Base-by-base conservation (phyloP, 768 basidiomycete genomes). In the Boletus subparvulus region DNA sequence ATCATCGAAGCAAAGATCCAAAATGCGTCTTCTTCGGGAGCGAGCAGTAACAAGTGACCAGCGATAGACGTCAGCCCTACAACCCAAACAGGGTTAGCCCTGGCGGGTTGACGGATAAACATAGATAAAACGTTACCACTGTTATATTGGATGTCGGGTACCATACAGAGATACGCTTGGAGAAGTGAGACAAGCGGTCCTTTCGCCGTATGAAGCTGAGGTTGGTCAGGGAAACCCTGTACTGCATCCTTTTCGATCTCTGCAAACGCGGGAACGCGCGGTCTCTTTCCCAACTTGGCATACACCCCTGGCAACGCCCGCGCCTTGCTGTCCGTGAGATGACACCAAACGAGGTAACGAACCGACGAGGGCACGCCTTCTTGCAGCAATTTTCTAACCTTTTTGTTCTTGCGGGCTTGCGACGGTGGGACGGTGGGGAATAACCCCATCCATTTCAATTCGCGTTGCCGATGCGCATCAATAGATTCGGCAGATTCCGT, bases 1-100 rank as follows among this genome's bases (percentile, higher is more conserved):
- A 94, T 94, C 60, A 93, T 74, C 3, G 90, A 90, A 1, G 90
- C 80, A 66, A 93, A 92, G 19, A 89, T 92, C 91, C 91, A 94
- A 69, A 94, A 94, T 0, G 89, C 91, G 61, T 94, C 92, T 67
- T 94, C 92, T 60, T 94, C 91, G 0, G 91, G 92, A 0, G 89
- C 83, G 46, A 88, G 83, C 10, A 87, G 72, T 0, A 93, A 72
- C 45, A 93, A 73, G 59, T 90, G 85, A 2, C 88, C 88, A 21
- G 85, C 82, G 50, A 92, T 85, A 12, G 82, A 75, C 8, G 86
- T 83, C 39, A 93, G 72, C 5, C 87, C 91, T 91, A 53, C 2
- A 45, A 47, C 28, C 17, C 48, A 33, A 32, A 6, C 6, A 12
- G 17, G 32, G 6, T 51, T 6, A 58, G 59, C 47, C 44, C 21